Conservation (phyloP, 1,284 basidiomycete species). For the Sporisorium graminicola region DNA sequence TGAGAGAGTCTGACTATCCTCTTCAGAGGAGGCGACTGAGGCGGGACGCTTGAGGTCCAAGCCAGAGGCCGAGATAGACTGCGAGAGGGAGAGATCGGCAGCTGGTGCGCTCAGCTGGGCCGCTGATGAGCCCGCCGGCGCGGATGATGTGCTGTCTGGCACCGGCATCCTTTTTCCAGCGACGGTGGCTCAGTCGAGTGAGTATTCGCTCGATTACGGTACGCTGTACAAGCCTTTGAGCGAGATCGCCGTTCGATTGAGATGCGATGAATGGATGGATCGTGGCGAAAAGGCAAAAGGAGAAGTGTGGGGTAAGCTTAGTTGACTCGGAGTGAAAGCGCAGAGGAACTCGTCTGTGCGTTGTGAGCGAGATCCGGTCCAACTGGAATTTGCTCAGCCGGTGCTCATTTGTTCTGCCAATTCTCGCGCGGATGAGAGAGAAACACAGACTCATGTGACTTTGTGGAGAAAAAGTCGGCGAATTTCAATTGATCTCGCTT, state of each 20-base stretch:
- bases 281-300: slow-evolving; percentile 1
- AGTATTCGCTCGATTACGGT: too few species aligned
- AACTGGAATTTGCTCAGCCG: slow-evolving; percentile 24
- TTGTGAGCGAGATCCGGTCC: slow-evolving; percentile 18
- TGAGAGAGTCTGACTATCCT: slow-evolving; percentile 37
- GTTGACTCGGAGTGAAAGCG: neutral
- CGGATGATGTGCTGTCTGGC: slow-evolving; percentile 19
- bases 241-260: neutral
- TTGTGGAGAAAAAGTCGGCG: slow-evolving; percentile 14
- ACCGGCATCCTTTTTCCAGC: slow-evolving; percentile 20
- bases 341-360: slow-evolving; percentile 12
- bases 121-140: slow-evolving; percentile 2
- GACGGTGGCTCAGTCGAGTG: neutral
- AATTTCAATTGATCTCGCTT: slow-evolving; percentile 5
- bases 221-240: too few species aligned
- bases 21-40: slow-evolving; percentile 30
- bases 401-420: slow-evolving; percentile 3
- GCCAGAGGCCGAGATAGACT: slow-evolving; percentile 44
- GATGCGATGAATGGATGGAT: neutral
- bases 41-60: slow-evolving; percentile 44
- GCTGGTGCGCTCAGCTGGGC: slow-evolving; percentile 9
- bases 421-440: slow-evolving; percentile 28
- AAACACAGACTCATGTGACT: slow-evolving; percentile 12
- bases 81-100: slow-evolving; percentile 35
- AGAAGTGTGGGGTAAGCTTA: slow-evolving; percentile 1